These are phyloP conservation scores for Oenanthe javanica DNA, from an alignment of 140 eudicot genomes.

Conservation along the genomic window DNA sequence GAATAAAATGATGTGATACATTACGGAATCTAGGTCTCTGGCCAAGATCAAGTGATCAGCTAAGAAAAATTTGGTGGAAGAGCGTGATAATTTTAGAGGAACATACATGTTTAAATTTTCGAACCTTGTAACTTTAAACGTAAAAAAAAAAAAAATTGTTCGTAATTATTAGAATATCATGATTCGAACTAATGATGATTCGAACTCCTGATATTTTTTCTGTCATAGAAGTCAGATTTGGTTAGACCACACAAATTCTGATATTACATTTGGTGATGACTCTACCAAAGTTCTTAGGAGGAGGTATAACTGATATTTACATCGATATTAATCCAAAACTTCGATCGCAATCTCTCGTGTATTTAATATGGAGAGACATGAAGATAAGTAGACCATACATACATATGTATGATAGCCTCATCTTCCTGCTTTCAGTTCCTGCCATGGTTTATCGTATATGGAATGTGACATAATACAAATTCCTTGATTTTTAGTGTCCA, in stretches of 20 bases:
- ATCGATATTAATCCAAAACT: neutral
- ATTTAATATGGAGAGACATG: neutral
- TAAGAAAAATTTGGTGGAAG: neutral
- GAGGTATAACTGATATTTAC: neutral
- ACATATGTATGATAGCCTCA: neutral
- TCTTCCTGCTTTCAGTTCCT: neutral
- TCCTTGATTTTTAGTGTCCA: neutral
- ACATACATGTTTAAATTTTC: too few species aligned
- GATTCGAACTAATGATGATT: neutral
- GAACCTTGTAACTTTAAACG: neutral
- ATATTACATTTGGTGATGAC: neutral
- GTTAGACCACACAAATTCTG: neutral
- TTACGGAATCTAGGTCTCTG: neutral
- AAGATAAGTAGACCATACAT: conserved; percentile 3
- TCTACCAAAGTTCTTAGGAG: neutral
- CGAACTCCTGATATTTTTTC: neutral
- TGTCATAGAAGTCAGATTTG: neutral
- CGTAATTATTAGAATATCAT: neutral
- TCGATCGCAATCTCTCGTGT: neutral
- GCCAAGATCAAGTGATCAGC: neutral
- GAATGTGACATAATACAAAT: neutral
- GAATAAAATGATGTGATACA: neutral
- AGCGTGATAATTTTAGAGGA: too few species aligned
- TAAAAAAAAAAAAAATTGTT: too few species aligned
- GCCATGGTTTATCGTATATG: neutral